These are phyloP conservation scores for Psilocybe subaeruginosa DNA, from an alignment of 768 basidiomycete genomes.

Conservation along the genomic window DNA sequence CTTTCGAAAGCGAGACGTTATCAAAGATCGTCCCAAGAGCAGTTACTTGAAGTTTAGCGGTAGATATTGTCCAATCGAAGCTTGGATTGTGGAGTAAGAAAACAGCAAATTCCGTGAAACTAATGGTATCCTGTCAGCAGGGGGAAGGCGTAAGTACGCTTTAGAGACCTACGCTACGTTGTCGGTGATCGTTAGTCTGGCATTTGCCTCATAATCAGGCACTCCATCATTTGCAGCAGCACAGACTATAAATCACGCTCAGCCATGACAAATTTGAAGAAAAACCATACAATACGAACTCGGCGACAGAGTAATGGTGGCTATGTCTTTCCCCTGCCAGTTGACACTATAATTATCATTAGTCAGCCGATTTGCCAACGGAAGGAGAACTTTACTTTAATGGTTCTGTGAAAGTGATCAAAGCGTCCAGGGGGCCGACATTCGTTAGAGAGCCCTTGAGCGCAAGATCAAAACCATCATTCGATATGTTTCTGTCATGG, in stretches of 20 bases:
- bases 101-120: slow-evolving; percentile 69
- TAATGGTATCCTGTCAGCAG: not conserved
- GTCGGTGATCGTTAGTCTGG: slow-evolving; percentile 59
- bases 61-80: slow-evolving; percentile 75
- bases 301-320: slow-evolving; percentile 62
- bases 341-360: slow-evolving; percentile 42
- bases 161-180: slow-evolving; percentile 40
- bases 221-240: slow-evolving; percentile 69
- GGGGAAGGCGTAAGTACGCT: not conserved
- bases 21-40: slow-evolving; percentile 75
- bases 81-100: slow-evolving; percentile 64
- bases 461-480: slow-evolving; percentile 65
- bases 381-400: slow-evolving; percentile 46
- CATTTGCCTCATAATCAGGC: slow-evolving; percentile 60
- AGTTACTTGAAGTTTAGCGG: slow-evolving; percentile 59
- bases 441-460: slow-evolving; percentile 64
- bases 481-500: slow-evolving; percentile 46
- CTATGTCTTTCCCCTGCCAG: slow-evolving; percentile 68
- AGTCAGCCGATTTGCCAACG: not conserved
- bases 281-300: slow-evolving; percentile 34
- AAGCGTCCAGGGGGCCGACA: slow-evolving; percentile 69
- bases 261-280: not conserved
- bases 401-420: slow-evolving; percentile 67
- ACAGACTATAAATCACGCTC: slow-evolving; percentile 48
- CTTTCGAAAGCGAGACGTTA: slow-evolving; percentile 61